Evolutionary conservation across 1,284 basidiomycete species (phyloP).

Genomic region (Ganoderma meredithae): DNA sequence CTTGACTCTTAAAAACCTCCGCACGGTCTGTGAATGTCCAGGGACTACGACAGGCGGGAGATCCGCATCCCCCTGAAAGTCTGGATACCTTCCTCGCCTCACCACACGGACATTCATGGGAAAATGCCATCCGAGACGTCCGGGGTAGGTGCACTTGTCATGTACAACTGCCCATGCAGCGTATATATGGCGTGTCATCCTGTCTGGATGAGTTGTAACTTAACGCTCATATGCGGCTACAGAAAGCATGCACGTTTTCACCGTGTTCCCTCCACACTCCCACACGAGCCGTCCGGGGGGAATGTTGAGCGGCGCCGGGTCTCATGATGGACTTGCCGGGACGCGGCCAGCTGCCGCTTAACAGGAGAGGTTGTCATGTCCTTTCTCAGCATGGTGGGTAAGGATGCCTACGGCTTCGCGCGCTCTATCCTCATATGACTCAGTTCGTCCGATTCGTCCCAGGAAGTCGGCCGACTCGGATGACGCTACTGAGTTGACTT

Average conservation of each 20-base stretch:
- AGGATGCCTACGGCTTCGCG: neutral
- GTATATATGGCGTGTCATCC: neutral
- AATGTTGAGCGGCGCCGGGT: neutral
- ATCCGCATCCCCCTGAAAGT: neutral
- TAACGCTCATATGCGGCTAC: neutral
- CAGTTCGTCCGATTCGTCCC: neutral
- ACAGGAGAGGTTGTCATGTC: conserved; percentile 5
- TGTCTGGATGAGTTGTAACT: neutral
- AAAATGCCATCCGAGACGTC: neutral
- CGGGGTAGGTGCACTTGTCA: neutral
- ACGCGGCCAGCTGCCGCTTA: neutral
- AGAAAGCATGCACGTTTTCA: conserved; percentile 8
- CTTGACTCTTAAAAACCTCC: neutral
- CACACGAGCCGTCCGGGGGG: conserved; percentile 17
- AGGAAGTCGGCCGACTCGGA: conserved; percentile 3
- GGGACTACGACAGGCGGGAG: neutral
- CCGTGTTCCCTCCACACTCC: conserved; percentile 4
- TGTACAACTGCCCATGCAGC: neutral
- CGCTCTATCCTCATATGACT: neutral
- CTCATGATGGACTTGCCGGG: conserved; percentile 4
- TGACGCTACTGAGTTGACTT: neutral
- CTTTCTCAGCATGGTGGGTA: conserved; percentile 9
- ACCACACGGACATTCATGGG: neutral
- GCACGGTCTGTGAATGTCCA: neutral
- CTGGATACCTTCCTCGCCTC: neutral